Conservation (phyloP, 129 eudicot species). For the Lactuca saligna region DNA sequence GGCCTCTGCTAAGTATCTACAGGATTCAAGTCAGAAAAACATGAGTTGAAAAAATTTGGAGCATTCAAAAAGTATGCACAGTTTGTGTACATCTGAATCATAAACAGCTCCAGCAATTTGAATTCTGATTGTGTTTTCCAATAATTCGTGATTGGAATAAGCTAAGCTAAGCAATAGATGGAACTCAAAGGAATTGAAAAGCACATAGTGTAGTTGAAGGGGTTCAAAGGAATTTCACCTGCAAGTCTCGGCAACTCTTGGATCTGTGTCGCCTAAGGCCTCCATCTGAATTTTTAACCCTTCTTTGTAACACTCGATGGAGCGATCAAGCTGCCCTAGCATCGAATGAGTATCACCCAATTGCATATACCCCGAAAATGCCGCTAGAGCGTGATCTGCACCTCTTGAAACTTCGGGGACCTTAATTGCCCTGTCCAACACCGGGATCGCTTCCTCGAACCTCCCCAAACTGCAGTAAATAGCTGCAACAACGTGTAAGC, state of each 20-base stretch:
- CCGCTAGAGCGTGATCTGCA: slow-evolving; percentile 92
- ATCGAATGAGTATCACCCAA: slow-evolving; percentile 90
- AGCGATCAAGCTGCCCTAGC: slow-evolving; percentile 88
- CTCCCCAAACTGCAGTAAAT: slow-evolving; percentile 91
- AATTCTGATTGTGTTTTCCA: background rate
- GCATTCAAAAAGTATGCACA: background rate
- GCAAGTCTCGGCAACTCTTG: slow-evolving; percentile 97
- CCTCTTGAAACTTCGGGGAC: slow-evolving; percentile 82
- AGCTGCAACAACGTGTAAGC: slow-evolving; percentile 96
- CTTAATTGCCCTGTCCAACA: slow-evolving; percentile 81
- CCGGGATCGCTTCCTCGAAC: slow-evolving; percentile 96
- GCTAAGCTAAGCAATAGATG: background rate
- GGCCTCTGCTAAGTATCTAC: slow-evolving; percentile 95
- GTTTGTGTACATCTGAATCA: background rate
- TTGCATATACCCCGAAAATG: slow-evolving; percentile 96
- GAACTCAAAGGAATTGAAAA: slow-evolving; percentile 1
- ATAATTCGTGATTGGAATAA: background rate
- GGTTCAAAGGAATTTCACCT: no score
- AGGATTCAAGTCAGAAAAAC: slow-evolving; percentile 7
- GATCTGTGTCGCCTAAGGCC: slow-evolving; percentile 92
- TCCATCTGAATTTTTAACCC: slow-evolving; percentile 90
- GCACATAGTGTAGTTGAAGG: background rate
- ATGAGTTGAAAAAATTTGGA: background rate
- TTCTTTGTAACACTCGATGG: slow-evolving; percentile 82
- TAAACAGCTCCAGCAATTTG: background rate